Conservation (phyloP, 768 basidiomycete species). For the Cubamyces lactineus region DNA sequence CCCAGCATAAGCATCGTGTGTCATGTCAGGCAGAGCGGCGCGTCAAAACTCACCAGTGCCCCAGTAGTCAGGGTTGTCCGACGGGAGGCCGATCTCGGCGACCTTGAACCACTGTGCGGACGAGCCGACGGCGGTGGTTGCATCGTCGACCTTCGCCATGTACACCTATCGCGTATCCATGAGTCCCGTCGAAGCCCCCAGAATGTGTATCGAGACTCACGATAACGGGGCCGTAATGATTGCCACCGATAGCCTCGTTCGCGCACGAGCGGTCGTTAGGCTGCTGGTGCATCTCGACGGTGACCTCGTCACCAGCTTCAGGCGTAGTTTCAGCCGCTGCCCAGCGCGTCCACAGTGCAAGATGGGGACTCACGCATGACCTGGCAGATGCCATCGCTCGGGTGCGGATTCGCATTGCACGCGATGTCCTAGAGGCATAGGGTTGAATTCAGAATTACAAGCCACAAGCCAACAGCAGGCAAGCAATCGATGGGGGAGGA, state of each 20-base stretch:
- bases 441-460: background rate
- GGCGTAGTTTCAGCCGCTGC: background rate
- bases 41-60: slow-evolving; percentile 32
- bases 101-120: slow-evolving; percentile 55
- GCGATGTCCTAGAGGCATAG: slow-evolving; percentile 43
- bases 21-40: background rate
- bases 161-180: slow-evolving; percentile 38
- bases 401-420: slow-evolving; percentile 45
- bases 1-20: background rate
- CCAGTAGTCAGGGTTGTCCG: slow-evolving; percentile 52
- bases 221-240: slow-evolving; percentile 53
- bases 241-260: slow-evolving; percentile 53
- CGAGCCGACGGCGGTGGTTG: slow-evolving; percentile 47
- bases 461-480: background rate
- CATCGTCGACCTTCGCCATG: slow-evolving; percentile 52
- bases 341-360: background rate
- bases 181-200: background rate
- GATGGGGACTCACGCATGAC: slow-evolving; percentile 41
- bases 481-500: background rate
- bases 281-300: slow-evolving; percentile 61
- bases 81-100: slow-evolving; percentile 50
- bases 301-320: slow-evolving; percentile 48
- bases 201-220: slow-evolving; percentile 22
- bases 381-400: slow-evolving; percentile 44
- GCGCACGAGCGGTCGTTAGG: slow-evolving; percentile 49